These are phyloP conservation scores for Cladorrhinum sp. DNA, from an alignment of 2,329 filamentous ascomycete genomes.

Conservation along the genomic window DNA sequence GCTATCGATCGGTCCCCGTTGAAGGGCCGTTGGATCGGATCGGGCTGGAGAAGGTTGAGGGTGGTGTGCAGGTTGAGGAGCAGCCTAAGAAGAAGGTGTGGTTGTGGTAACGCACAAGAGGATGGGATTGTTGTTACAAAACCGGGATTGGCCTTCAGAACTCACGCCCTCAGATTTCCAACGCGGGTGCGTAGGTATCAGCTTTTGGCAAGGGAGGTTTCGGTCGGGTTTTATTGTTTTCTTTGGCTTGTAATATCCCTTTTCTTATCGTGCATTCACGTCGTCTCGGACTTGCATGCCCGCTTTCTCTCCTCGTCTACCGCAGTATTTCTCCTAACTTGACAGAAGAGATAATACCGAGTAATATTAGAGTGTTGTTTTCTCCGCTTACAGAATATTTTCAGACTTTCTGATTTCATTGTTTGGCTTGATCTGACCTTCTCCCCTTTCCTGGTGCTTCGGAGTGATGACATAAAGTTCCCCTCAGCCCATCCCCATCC, in stretches of 20 bases:
- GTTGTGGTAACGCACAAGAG: no score
- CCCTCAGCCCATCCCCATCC: background rate
- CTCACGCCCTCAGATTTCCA: background rate
- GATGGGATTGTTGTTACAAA: no score
- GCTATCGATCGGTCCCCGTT: background rate
- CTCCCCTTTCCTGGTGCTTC: background rate
- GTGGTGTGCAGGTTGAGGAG: no score
- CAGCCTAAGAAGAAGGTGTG: no score
- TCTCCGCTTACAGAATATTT: background rate
- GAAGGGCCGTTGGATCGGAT: background rate
- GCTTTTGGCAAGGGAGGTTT: background rate
- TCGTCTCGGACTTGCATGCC: background rate
- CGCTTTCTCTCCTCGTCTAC: background rate
- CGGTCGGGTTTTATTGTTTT: background rate
- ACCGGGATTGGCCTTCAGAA: no score
- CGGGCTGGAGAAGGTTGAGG: no score
- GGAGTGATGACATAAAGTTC: background rate
- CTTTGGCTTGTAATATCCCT: background rate
- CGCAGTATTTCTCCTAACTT: background rate
- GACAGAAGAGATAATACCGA: background rate
- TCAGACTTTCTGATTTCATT: background rate
- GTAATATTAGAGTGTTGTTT: background rate
- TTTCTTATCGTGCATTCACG: background rate
- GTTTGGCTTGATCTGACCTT: no score
- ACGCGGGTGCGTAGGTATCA: background rate